phyloP scores from a whole-genome alignment of 2,329 filamentous ascomycete species.

The Colletotrichum tabaci region DNA sequence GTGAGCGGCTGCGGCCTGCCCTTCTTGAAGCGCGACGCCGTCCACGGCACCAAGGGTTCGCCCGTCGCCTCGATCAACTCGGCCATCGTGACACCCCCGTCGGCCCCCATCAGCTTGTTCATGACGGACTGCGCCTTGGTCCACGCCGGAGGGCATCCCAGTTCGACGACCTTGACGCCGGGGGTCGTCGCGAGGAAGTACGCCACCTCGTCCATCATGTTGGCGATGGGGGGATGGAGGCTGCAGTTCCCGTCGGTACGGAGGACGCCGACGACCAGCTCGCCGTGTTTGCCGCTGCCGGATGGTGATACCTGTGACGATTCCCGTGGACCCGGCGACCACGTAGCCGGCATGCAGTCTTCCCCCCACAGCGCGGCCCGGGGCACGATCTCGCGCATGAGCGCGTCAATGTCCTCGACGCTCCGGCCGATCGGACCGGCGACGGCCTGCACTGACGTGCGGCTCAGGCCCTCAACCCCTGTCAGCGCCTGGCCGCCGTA shows the following conservation, averaged over 20 bases:
- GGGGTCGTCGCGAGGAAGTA: neutral
- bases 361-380: constrained; percentile 29
- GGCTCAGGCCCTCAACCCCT: constrained; percentile 29
- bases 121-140: constrained; percentile 33
- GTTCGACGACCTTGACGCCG: constrained; percentile 1
- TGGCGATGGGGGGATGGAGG: constrained; percentile 24
- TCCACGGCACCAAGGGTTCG: constrained; percentile 35
- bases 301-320: neutral
- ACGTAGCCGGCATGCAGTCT: constrained; percentile 33
- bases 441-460: constrained; percentile 32
- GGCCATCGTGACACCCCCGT: constrained; percentile 14
- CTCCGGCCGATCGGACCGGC: constrained; percentile 30
- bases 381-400: constrained; percentile 30
- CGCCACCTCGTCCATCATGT: constrained; percentile 31
- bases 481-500: constrained; percentile 21
- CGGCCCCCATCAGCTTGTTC: constrained; percentile 38
- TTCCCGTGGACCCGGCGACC: constrained; percentile 2
- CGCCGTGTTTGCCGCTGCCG: constrained; percentile 21
- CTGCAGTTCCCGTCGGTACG: constrained; percentile 31
- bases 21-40: constrained; percentile 21
- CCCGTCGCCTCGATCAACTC: constrained; percentile 30
- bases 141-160: neutral
- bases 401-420: constrained; percentile 25
- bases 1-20: constrained; percentile 7
- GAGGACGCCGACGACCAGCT: constrained; percentile 31